Conservation (phyloP, 306 rosid genomes). For the Cucumis melo region DNA sequence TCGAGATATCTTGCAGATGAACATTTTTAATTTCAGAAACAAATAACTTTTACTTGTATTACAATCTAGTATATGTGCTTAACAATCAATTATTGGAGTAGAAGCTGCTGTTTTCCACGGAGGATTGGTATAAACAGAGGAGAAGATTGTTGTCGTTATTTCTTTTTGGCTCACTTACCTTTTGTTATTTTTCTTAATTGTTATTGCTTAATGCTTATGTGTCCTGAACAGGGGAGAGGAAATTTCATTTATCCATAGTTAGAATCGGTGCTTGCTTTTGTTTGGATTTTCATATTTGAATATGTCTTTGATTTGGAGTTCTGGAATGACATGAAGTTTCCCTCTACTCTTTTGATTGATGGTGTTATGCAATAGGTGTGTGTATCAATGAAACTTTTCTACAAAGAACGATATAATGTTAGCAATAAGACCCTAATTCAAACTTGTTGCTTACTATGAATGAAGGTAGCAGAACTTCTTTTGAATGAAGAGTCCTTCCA, state of each 20-base stretch:
- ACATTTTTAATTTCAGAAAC: background rate
- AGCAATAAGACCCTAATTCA: background rate
- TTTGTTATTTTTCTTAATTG: background rate
- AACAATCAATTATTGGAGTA: background rate
- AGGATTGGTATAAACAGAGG: background rate
- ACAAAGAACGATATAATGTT: background rate
- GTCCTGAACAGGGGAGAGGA: background rate
- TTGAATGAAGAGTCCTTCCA: conserved; percentile 66
- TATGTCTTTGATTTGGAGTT: background rate
- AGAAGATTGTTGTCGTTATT: background rate
- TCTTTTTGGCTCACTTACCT: background rate
- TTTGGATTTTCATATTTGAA: background rate
- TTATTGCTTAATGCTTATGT: background rate
- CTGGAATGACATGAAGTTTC: background rate
- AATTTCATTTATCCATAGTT: background rate
- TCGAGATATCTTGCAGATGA: background rate
- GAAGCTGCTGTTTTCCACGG: background rate
- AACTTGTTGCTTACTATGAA: conserved; percentile 2
- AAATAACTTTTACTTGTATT: background rate
- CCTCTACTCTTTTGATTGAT: background rate
- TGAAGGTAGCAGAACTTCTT: conserved; percentile 66
- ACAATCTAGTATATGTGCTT: background rate
- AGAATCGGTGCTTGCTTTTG: background rate
- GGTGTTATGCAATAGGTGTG: background rate
- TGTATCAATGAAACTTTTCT: background rate